These are phyloP conservation scores for Ailanthus altissimus DNA, from an alignment of 345 rosid genomes.

Conservation along the genomic window DNA sequence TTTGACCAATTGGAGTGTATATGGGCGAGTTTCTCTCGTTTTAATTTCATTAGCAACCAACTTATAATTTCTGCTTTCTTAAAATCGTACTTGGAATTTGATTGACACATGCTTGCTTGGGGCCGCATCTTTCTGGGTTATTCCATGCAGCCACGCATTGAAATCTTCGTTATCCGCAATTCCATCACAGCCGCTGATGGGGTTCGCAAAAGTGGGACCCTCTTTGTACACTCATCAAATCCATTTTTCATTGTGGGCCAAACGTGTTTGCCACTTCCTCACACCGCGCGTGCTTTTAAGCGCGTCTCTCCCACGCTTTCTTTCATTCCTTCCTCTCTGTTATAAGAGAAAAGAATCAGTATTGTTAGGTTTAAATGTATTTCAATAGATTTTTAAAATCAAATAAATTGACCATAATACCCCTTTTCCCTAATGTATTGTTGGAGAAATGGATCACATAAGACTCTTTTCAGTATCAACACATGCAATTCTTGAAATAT, in stretches of 20 bases:
- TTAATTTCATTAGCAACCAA: neutral
- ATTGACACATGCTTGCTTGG: neutral
- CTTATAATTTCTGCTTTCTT: neutral
- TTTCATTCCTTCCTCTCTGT: slow-evolving; percentile 14
- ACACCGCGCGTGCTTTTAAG: slow-evolving; percentile 17
- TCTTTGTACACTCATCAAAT: slow-evolving; percentile 27
- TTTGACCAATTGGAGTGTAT: neutral
- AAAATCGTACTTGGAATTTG: neutral
- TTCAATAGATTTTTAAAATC: slow-evolving; percentile 5
- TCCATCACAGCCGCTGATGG: slow-evolving; percentile 4
- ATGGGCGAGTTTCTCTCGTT: neutral
- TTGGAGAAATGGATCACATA: neutral
- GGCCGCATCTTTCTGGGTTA: neutral
- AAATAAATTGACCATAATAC: slow-evolving; percentile 12
- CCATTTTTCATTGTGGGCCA: slow-evolving; percentile 32
- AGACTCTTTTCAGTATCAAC: neutral
- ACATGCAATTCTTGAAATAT: neutral
- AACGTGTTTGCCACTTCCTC: slow-evolving; percentile 34
- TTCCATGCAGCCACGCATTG: neutral
- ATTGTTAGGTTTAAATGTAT: slow-evolving; percentile 21
- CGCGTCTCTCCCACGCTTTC: slow-evolving; percentile 26
- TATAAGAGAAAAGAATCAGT: slow-evolving; percentile 19
- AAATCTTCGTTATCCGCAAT: neutral
- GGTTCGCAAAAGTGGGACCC: slow-evolving; percentile 7
- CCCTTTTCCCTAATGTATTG: neutral